Conservation (phyloP, 805 yeast species). For the Clavispora phyllophila region DNA sequence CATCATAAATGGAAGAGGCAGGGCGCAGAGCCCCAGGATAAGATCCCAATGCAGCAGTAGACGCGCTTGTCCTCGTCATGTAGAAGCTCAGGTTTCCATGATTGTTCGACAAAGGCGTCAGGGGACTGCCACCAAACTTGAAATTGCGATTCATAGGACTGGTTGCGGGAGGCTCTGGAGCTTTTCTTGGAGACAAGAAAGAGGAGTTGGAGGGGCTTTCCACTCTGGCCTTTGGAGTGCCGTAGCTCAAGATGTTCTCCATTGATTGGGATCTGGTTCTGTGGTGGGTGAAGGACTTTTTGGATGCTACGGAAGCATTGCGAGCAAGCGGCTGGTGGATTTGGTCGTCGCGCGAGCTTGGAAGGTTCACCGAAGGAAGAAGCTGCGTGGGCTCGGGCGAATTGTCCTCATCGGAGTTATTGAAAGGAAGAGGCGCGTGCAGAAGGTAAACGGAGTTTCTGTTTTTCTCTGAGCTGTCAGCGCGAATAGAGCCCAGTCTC, state of each 20-base stretch:
- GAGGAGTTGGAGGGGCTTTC: conserved; percentile 11
- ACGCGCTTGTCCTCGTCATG: conserved; percentile 21
- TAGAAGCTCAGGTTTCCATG: conserved; percentile 9
- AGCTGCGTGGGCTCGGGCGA: conserved; percentile 18
- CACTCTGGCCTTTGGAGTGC: conserved; percentile 2
- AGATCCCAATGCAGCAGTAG: conserved; percentile 13
- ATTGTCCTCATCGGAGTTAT: conserved; percentile 19
- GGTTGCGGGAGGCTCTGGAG: conserved; percentile 60
- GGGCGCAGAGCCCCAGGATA: conserved; percentile 30
- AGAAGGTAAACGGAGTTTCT: neutral
- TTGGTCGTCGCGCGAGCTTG: neutral
- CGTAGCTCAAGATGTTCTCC: conserved; percentile 31
- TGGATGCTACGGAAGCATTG: neutral
- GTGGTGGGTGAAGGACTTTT: conserved; percentile 24
- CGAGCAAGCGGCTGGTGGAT: neutral
- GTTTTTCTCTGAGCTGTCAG: neutral
- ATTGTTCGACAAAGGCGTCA: conserved; percentile 5
- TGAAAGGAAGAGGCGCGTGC: conserved; percentile 4
- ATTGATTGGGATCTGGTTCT: conserved; percentile 49
- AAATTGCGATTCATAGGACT: conserved; percentile 24
- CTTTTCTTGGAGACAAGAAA: conserved; percentile 65
- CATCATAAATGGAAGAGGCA: conserved; percentile 49
- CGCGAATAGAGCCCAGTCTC: neutral
- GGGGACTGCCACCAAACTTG: conserved; percentile 29
- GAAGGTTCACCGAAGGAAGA: conserved; percentile 39